Conservation (phyloP, 306 rosid genomes). For the Urtica urens region DNA sequence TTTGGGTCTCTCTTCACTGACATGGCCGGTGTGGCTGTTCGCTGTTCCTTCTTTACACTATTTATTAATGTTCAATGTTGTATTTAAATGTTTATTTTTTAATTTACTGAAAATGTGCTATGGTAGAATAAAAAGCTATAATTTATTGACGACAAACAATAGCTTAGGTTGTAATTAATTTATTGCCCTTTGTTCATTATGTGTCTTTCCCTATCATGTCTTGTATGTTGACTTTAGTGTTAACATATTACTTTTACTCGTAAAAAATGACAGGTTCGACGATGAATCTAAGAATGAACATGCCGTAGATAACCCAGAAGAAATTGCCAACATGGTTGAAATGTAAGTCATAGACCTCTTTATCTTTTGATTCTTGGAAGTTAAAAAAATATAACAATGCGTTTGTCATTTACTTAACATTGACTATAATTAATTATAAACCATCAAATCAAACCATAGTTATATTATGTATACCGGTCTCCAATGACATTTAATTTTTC, state of each 20-base stretch:
- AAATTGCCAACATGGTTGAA: constrained; percentile 67
- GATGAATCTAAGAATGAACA: constrained; percentile 35
- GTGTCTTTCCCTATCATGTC: too few relatives aligned
- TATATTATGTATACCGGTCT: not conserved
- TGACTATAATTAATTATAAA: not conserved
- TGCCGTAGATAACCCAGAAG: constrained; percentile 80
- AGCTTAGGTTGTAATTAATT: too few relatives aligned
- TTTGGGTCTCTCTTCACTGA: constrained; percentile 6
- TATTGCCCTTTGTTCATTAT: too few relatives aligned
- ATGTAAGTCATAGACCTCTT: constrained; percentile 42
- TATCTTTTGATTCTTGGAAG: not conserved
- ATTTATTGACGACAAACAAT: too few relatives aligned
- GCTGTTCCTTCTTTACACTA: not conserved
- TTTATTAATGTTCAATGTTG: constrained; percentile 1
- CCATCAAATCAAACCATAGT: not conserved
- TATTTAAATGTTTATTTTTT: not conserved
- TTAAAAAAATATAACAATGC: not conserved
- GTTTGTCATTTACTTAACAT: too few relatives aligned
- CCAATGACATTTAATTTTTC: not conserved
- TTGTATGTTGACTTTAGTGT: not conserved
- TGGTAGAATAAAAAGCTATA: too few relatives aligned
- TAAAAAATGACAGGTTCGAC: constrained; percentile 29
- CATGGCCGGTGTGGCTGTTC: not conserved
- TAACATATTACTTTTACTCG: not conserved
- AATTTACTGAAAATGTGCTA: too few relatives aligned